These are phyloP conservation scores for Tricholoma matsutake DNA, from an alignment of 768 basidiomycete genomes.

Conservation along the genomic window DNA sequence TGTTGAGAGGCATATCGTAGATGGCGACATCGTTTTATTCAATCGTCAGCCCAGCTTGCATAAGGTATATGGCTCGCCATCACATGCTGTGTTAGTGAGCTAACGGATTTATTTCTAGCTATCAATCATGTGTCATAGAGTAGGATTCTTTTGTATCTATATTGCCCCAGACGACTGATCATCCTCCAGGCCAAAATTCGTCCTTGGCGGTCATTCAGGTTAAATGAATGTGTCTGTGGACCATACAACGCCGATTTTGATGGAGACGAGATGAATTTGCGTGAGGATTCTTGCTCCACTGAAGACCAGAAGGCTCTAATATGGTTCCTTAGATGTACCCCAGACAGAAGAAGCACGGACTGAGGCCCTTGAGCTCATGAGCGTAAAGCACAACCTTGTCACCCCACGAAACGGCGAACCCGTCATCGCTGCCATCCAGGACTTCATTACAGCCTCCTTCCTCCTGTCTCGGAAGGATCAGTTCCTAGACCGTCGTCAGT, in stretches of 20 bases:
- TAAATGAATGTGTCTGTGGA: constrained; percentile 99
- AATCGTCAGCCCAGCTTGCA: constrained; percentile 99
- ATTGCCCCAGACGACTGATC: neutral
- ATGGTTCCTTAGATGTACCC: constrained; percentile 71
- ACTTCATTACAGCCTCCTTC: constrained; percentile 98
- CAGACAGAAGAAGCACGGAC: constrained; percentile 98
- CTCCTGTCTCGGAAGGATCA: constrained; percentile 89
- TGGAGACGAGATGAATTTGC: constrained; percentile 99
- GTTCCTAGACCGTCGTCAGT: constrained; percentile 91
- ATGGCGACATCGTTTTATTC: constrained; percentile 96
- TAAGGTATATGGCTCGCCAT: constrained; percentile 49
- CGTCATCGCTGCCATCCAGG: constrained; percentile 98
- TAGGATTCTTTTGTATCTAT: constrained; percentile 28
- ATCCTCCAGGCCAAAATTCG: constrained; percentile 72
- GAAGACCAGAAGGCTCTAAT: neutral
- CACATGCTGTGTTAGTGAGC: constrained; percentile 4
- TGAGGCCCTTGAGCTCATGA: constrained; percentile 97
- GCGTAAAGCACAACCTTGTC: constrained; percentile 93
- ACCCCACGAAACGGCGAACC: constrained; percentile 98
- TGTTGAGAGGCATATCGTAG: constrained; percentile 92
- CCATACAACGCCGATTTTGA: constrained; percentile 99
- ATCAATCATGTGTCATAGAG: constrained; percentile 98
- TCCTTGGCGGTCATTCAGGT: constrained; percentile 94
- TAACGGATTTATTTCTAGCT: constrained; percentile 46
- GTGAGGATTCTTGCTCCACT: constrained; percentile 42